Base-by-base conservation (phyloP, 805 yeast species). In the Torulaspora delbrueckii region DNA sequence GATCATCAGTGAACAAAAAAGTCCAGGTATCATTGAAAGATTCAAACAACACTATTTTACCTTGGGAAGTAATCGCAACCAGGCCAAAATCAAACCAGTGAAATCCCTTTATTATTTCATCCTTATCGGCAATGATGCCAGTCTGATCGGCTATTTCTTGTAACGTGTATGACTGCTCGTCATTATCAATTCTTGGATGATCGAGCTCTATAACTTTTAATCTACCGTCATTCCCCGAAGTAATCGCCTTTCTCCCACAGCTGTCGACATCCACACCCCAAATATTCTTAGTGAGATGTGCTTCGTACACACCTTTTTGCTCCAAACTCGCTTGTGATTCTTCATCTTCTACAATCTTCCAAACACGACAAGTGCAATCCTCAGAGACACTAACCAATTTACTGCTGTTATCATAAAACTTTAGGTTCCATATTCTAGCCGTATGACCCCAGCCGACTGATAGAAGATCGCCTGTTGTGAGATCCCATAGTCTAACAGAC, bases 401-500 rank as follows among this genome's bases (percentile, higher is more conserved):
- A 4, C 53, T 59, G 37, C 65, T 65, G 13, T 63, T 54, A 5
- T 68, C 67, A 47, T 70, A 76, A 59, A 87, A 86, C 40, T 72
- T 73, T 37, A 91, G 68, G 35, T 77, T 76, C 99, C 99, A 93
- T 33, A 93, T 90, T 60, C 99, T 77, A 0, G 98, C 91, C 1
- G 85, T 82, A 61, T 93, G 99, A 10, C 98, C 99, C 97, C 97
- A 93, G 0, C 96, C 97, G 23, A 81, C 77, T 1, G 91, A 84
- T 32, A 85, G 54, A 27, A 80, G 65, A 8, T 66, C 55, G 1
- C 95, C 91, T 1, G 76, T 59, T 5, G 57, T 57, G 50, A 83
- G 67, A 55, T 79, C 79, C 82, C 89, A 89, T 5, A 91, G 61
- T 46, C 81, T 83, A 44, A 93, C 80, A 0, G 96, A 86, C 50